These are phyloP conservation scores for Isabelozyma heimii DNA, from an alignment of 805 yeast genomes.

Conservation along the genomic window DNA sequence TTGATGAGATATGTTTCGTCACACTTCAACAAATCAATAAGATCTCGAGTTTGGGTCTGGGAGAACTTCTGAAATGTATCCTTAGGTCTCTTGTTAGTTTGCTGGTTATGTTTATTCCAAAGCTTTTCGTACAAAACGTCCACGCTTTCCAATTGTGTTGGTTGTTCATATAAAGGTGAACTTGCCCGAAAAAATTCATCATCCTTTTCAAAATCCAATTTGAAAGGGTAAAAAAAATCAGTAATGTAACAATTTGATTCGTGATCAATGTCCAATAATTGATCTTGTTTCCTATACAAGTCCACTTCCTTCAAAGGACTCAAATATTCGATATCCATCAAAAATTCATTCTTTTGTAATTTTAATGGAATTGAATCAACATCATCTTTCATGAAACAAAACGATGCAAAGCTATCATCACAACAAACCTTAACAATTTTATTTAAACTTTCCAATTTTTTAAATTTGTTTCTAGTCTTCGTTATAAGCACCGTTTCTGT, in stretches of 20 bases:
- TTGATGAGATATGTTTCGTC: constrained; percentile 1
- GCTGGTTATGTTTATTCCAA: constrained; percentile 11
- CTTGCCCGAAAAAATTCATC: background rate
- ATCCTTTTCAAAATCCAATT: background rate
- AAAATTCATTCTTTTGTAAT: constrained; percentile 44
- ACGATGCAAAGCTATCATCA: constrained; percentile 62
- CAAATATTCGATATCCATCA: constrained; percentile 51
- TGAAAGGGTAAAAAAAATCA: constrained; percentile 24
- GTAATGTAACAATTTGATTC: constrained; percentile 22
- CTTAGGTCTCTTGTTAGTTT: constrained; percentile 7
- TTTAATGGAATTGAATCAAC: constrained; percentile 56
- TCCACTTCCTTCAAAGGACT: constrained; percentile 45
- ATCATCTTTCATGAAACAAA: constrained; percentile 67
- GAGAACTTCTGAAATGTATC: constrained; percentile 13
- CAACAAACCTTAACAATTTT: constrained; percentile 62
- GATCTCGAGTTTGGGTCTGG: constrained; percentile 1
- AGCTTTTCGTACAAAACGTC: constrained; percentile 6
- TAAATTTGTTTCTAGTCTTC: constrained; percentile 46
- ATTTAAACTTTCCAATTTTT: constrained; percentile 51
- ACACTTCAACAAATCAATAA: constrained; percentile 2
- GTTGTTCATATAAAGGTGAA: background rate
- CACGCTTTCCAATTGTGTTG: background rate
- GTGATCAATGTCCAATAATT: constrained; percentile 33
- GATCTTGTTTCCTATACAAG: constrained; percentile 37
- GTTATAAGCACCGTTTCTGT: constrained; percentile 25